Evolutionary conservation across 257 asterid species (phyloP).

Genomic region (Scutellaria galericulata): DNA sequence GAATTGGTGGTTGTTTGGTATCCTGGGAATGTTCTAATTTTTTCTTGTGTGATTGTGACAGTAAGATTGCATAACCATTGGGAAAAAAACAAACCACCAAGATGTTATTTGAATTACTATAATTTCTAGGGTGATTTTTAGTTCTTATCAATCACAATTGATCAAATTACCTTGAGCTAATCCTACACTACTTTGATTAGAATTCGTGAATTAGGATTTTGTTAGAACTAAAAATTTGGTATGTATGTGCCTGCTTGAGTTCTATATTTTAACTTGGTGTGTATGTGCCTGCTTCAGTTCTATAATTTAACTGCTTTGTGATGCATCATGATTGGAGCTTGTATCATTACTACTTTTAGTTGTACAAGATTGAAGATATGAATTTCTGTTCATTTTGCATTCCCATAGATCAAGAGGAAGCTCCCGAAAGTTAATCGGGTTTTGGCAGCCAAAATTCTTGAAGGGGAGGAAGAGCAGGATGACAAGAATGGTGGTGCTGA

Average conservation of each 20-base stretch:
- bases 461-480: slow-evolving; percentile 71
- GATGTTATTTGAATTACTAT: background rate
- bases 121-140: background rate
- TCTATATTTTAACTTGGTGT: background rate
- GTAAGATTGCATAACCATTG: background rate
- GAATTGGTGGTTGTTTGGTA: slow-evolving; percentile 3
- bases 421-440: slow-evolving; percentile 79
- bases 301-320: background rate
- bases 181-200: background rate
- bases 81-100: background rate
- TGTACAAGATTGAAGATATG: background rate
- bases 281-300: background rate
- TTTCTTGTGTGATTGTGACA: background rate
- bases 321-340: background rate
- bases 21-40: slow-evolving; percentile 10
- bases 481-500: slow-evolving; percentile 55
- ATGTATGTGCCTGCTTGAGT: background rate
- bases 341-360: background rate
- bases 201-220: slow-evolving; percentile 6
- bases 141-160: background rate
- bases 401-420: slow-evolving; percentile 66
- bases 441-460: slow-evolving; percentile 58
- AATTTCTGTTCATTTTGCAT: slow-evolving; percentile 20
- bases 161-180: background rate
- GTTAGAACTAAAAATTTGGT: background rate